Base-by-base conservation (phyloP, 1,139 yeast species). In the Meyerozyma sp. region DNA sequence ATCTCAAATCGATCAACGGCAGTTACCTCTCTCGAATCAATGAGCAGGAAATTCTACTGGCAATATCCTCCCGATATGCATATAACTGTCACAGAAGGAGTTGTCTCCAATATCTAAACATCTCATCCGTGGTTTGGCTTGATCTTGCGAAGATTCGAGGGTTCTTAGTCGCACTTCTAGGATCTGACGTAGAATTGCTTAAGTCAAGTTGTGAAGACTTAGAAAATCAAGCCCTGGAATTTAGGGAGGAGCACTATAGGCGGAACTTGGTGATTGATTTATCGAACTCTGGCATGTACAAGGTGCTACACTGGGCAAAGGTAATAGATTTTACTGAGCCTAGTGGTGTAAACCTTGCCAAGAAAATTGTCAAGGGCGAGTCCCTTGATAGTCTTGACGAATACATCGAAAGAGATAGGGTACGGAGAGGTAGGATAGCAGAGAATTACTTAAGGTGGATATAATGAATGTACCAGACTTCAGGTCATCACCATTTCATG, bases 401-500 rank as follows among this genome's bases (percentile, higher is more conserved):
- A 38, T 51, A 51, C 32, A 39, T 62, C 44, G 53, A 65, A 38
- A 53, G 68, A 30, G 75, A 70, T 39, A 53, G 73, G 39, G 42
- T 49, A n/a, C 58, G 77, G 51, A 59, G 77, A 52, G 78, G 78
- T 0, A 57, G 75, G 44, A 67, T 70, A 13, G 78, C 75, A 13
- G 77, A 73, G 49, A 73, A 73, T 48, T 73, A 70, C 53, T 54
- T 70, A 41, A 47, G 41, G 16, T 49, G 32, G 40, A 13, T 20
- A 39, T 18, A n/a, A 23, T 32, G 35, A 48, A 70, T 85, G 91
- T 85, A 64, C 80, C 94, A 84, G 77, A 67, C 82, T 75, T 79
- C 82, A 87, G 95, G 95, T 82, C 89, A 82, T 82, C 89, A 81
- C 85, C 82, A 70, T 77, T 79, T 82, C 95, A 87, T 87, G 95